Evolutionary conservation across 78 protist genomes (phyloP), one percentile per base, ranked within the genome.

Genomic region (Protostelium mycophagum): DNA sequence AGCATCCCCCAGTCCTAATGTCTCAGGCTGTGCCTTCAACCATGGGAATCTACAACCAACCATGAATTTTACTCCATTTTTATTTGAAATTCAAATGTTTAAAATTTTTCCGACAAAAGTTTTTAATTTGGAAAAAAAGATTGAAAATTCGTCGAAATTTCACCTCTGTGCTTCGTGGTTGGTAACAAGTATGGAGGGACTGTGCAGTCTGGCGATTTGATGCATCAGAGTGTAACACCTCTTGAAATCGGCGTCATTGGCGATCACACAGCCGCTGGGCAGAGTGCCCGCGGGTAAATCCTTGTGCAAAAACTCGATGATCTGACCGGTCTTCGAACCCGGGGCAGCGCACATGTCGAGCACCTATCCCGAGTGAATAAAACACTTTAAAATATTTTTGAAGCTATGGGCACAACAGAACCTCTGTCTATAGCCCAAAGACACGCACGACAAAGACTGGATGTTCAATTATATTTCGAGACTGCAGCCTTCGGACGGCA

Each of bases 321-420:
- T 73, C 95, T 98, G 99, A 0, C 94, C 93, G 28, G 99, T 98
- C 96, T 99, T 99, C 73, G 98, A 94, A 25, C 99, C 99, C 1
- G 99, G 99, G 0, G 99, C 99, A 38, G 99, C 99, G 90, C 99
- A 98, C 98, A 98, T 95, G 96, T 99, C 99, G 1, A 98, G 89
- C 25, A 98, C 97, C 36, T 85, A 25, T 51, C 5, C 31, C 5
- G 5, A 5, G 73, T 51, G 31, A 51, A 25, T 0, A 90, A 88
- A 91, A 35, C 37, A 73, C 36, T 91, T 90, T 83, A 92, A 35
- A 9, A 89, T 84, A 51, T 51, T 5, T 51, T 25, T 51, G 73
- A 16, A 85, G 63, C 91, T 73, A 92, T 35, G 84, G 91, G 85
- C n/a, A n/a, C n/a, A n/a, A n/a, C n/a, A n/a, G n/a, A n/a, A n/a